phyloP scores from a whole-genome alignment of 2,329 filamentous ascomycete genomes.

The Leptographium radiaticola region DNA sequence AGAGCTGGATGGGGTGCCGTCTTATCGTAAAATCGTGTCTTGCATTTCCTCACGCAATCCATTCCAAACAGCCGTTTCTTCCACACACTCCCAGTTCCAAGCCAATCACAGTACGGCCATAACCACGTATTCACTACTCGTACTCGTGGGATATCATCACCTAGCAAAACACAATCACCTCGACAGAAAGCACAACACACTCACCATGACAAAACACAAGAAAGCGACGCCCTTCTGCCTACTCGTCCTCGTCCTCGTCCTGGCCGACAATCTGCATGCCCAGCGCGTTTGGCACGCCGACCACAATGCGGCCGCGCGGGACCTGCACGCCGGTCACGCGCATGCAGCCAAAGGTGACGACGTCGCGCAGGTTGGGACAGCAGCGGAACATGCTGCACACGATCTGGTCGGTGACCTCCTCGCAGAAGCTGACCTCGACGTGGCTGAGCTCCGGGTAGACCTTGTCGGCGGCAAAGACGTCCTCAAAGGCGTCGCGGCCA shows the following conservation, averaged over 20 bases:
- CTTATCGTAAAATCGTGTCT: no score
- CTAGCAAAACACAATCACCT: no score
- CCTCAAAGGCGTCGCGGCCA: constrained; percentile 54
- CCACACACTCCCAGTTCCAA: no score
- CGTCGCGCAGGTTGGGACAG: constrained; percentile 45
- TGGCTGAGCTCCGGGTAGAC: constrained; percentile 55
- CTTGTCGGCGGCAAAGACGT: constrained; percentile 51
- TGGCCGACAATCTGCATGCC: constrained; percentile 46
- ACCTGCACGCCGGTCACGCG: constrained; percentile 41
- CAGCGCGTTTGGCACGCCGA: constrained; percentile 44
- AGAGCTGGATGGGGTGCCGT: no score
- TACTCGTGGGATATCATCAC: no score
- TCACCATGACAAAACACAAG: no score
- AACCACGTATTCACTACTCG: no score
- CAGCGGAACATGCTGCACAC: constrained; percentile 49
- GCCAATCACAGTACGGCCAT: no score
- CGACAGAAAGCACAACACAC: no score
- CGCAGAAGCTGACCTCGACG: constrained; percentile 68
- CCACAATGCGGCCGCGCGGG: constrained; percentile 40
- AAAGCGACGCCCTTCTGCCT: no score
- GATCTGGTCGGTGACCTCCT: constrained; percentile 51
- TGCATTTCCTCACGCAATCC: no score
- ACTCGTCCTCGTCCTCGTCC: constrained; percentile 14
- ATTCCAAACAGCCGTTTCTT: no score
- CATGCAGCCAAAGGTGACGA: constrained; percentile 55